Evolutionary conservation across 495 filamentous ascomycete species (phyloP).

Genomic region (Xylaria curta): DNA sequence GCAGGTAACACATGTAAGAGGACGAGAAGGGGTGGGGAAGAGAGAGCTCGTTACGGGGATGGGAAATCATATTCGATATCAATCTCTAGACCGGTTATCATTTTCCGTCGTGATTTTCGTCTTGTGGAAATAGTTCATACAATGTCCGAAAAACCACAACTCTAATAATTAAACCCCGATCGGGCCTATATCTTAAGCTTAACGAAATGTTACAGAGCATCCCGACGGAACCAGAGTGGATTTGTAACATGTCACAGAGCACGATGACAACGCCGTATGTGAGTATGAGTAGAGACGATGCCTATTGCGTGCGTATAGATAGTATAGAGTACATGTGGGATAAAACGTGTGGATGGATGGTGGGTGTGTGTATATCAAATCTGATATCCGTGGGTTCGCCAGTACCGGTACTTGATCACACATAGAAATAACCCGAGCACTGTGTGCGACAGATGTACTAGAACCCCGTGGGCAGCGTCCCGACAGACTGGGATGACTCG

Average conservation of each 20-base stretch:
- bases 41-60: not conserved
- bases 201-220: not conserved
- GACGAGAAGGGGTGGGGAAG: not conserved
- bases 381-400: not conserved
- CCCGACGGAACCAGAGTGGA: not conserved
- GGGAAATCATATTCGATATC: not conserved
- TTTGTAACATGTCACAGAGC: constrained; percentile 4
- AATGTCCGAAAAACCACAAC: not conserved
- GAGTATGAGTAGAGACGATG: not conserved
- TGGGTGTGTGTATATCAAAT: constrained; percentile 5
- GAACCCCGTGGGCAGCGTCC: constrained; percentile 13
- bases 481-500: constrained; percentile 32
- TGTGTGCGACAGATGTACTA: not conserved
- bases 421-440: not conserved
- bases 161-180: constrained; percentile 8
- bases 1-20: not conserved
- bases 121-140: not conserved
- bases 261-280: constrained; percentile 2
- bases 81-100: too few species aligned
- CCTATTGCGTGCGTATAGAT: constrained; percentile 19
- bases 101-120: not conserved
- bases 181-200: constrained; percentile 6
- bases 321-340: not conserved
- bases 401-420: not conserved
- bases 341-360: not conserved